Evolutionary conservation across 306 rosid species (phyloP), one percentile per base, ranked within the genome.

Genomic region (Cajanus cajan): DNA sequence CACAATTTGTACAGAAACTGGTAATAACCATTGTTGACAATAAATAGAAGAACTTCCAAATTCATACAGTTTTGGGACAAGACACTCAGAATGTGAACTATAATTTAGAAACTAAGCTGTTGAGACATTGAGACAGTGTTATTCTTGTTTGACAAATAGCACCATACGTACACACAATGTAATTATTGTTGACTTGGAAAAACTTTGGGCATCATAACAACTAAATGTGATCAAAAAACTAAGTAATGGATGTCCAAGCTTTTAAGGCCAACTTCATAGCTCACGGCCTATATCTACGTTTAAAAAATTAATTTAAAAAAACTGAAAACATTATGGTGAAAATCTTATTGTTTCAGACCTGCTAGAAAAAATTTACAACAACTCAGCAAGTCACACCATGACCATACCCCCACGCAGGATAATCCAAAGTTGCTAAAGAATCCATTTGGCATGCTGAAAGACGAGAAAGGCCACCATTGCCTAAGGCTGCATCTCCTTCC

Each of bases 401-500:
- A 93, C n/a, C n/a, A n/a, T n/a, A n/a, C n/a, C n/a, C n/a, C n/a
- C n/a, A n/a, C n/a, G n/a, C n/a, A n/a, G n/a, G 96, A 80, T 87
- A 87, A 78, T 90, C 93, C 88, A 90, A 76, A 75, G 93, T 90
- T 54, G 96, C 96, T 59, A 91, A 80, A 76, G 96, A 91, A 86
- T 91, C 96, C 90, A 91, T 84, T 73, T 89, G 91, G 73, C 96
- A 91, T 51, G 93, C 93, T 44, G 93, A 89, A 89, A 91, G 89
- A 73, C 93, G 91, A 75, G 93, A 91, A 57, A 89, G 89, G 57
- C 96, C 96, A 68, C 96, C 96, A 87, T 90, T 90, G 43, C 96
- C 96, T 71, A 89, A 87, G 82, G 96, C 88, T 3, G 91, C 96
- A 82, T 90, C 93, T 84, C 93, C 93, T 86, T 91, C 96, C 93